Evolutionary conservation across 2,329 filamentous ascomycete species (phyloP), one percentile per base, ranked within the genome.

Genomic region (Magnaporthales sp.): DNA sequence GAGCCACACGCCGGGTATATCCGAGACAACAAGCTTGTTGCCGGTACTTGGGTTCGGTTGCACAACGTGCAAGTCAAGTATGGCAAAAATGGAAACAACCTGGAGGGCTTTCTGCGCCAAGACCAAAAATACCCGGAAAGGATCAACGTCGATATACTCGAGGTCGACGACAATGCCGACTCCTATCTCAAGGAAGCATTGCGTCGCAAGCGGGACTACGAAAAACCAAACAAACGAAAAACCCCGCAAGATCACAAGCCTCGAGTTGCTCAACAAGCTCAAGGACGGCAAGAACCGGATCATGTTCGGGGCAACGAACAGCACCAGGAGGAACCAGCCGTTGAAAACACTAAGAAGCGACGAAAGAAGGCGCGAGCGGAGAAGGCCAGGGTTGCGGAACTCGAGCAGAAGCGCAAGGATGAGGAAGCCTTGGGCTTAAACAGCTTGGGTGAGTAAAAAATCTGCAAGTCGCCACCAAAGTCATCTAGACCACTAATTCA

Each of bases 61-160:
- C 83, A 80, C 26, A 97, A 97, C 71, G 81, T 96, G 3, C 89
- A 89, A 24, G 82, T 92, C 69, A 91, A 89, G 69, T 78, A 77
- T 24, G 84, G 84, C 13, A 79, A 74, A 63, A 80, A 82, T 62
- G 79, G 75, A 29, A 74, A 75, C 4, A 84, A 84, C 67, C 78
- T 97, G 0, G 93, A 97, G 75, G 93, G 91, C 2, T 86, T 81
- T 66, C 75, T 97, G 26, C 87, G 89, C 70, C 81, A 83, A 65
- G 91, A 95, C 71, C 63, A 29, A 46, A 58, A 24, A 77, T 69
- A 61, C 64, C 79, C 79, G 2, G 71, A 79, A 8, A 88, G 85
- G 70, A 72, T 92, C n/a, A 80, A 85, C 58, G 79, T 94, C n/a
- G 77, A 77, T 11, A 74, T 83, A 10, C 71, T 91, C 46, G 76